Base-by-base conservation (phyloP, 2,329 filamentous ascomycete species). In the Periconia sp. region DNA sequence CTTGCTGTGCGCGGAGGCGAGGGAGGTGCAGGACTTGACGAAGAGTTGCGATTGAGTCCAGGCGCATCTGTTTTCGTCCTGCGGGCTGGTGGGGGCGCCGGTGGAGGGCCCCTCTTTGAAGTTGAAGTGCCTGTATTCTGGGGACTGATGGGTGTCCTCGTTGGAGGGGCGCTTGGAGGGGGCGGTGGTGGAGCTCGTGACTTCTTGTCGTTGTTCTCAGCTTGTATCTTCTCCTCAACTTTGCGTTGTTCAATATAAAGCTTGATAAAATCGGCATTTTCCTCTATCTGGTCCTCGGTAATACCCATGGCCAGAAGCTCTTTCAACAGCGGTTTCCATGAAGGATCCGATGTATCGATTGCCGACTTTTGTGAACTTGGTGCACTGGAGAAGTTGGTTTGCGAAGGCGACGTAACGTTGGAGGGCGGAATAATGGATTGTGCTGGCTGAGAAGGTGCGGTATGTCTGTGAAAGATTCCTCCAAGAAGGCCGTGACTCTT, bases 251-350 rank as follows among this genome's bases (percentile, higher is more conserved):
- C 83, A 58, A 88, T 84, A 64, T 87, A 88, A 53, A 80, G 76
- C 73, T 85, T 86, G 71, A 89, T 88, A 62, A 89, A 89, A 51
- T 86, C 85, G 2, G 83, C 81, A 66, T 88, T 86, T 59, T 87
- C 81, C 54, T 82, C 82, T 52, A 89, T 86, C 70, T 87, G 82
- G 62, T 88, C 85, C 64, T 86, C 83, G 1, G 85, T 87, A 49
- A 89, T 87, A 41, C 86, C 86, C 83, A 88, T 86, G 18, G 78
- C 76, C 59, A 82, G 64, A 50, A 89, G 70, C 62, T 88, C 85
- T 54, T 84, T 80, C 55, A 88, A 68, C 17, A 88, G 75, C 10
- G 80, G 79, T 66, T 85, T 82, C 75, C 82, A 85, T 50, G 81
- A 81, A 1, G 85, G 85, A 66, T 88, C 85, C 11, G 79, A 79